Evolutionary conservation across 2,329 filamentous ascomycete genomes (phyloP).

Genomic region (Achaetomium macrosporum): DNA sequence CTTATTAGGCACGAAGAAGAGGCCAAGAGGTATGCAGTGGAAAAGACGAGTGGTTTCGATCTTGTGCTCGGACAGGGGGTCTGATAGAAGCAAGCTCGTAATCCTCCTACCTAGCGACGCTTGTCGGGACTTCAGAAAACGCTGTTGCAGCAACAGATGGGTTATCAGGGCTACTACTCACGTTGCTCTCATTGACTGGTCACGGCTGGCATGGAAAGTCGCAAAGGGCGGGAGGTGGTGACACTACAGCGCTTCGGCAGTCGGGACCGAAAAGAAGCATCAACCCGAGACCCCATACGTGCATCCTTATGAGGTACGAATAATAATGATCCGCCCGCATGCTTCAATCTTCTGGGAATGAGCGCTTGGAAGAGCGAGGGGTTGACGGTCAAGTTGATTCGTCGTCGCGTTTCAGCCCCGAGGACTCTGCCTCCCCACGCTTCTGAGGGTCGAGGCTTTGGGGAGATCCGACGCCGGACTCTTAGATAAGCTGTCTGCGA

Average conservation of each 20-base stretch:
- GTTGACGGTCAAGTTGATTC: neutral
- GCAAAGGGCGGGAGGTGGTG: neutral
- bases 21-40: too few relatives aligned
- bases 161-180: too few relatives aligned
- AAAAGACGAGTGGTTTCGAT: too few relatives aligned
- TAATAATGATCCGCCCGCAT: neutral
- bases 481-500: neutral
- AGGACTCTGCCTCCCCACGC: neutral
- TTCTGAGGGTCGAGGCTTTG: neutral
- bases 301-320: neutral
- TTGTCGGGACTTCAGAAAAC: too few relatives aligned
- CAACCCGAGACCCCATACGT: neutral
- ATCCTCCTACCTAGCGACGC: too few relatives aligned
- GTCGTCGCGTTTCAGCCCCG: neutral
- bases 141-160: too few relatives aligned
- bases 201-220: neutral
- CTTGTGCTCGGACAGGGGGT: too few relatives aligned
- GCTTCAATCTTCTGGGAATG: neutral
- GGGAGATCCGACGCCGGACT: neutral
- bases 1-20: neutral
- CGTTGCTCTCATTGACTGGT: neutral
- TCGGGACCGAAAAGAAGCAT: slow-evolving; percentile 8
- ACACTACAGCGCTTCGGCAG: slow-evolving; percentile 2
- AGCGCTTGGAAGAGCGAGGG: too few relatives aligned
- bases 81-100: too few relatives aligned